Evolutionary conservation across 2,329 filamentous ascomycete genomes (phyloP).

Genomic region (Cercospora zeae-maydis): DNA sequence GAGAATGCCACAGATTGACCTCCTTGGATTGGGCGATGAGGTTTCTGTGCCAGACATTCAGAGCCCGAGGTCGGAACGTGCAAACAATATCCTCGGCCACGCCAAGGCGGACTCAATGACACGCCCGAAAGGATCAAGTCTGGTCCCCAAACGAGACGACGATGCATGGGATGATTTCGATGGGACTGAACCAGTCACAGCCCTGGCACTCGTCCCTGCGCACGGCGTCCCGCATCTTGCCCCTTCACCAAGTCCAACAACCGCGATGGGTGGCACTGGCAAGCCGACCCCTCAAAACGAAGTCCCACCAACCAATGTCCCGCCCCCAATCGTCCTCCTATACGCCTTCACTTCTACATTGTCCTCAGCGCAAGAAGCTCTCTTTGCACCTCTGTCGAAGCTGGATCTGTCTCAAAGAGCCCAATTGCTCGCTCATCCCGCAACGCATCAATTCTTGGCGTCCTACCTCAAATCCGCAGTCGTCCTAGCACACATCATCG

Average conservation of each 20-base stretch:
- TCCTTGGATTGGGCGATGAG: conserved; percentile 31
- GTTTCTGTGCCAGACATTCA: conserved; percentile 15
- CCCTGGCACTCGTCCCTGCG: background rate
- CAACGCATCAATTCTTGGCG: conserved; percentile 60
- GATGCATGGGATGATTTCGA: conserved; percentile 48
- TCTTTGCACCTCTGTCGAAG: conserved; percentile 62
- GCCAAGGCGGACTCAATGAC: conserved; percentile 17
- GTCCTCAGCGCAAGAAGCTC: conserved; percentile 57
- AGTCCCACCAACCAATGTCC: conserved; percentile 74
- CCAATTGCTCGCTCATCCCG: conserved; percentile 57
- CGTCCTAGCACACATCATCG: conserved; percentile 75
- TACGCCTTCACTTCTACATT: conserved; percentile 72
- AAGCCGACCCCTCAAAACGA: background rate
- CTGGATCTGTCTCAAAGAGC: conserved; percentile 53
- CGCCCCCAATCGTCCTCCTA: conserved; percentile 79
- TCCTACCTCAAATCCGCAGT: conserved; percentile 61
- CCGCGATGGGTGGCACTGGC: background rate
- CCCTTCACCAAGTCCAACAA: background rate
- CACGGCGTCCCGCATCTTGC: background rate
- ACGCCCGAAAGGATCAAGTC: conserved; percentile 12
- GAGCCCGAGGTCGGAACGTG: conserved; percentile 15
- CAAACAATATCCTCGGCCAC: conserved; percentile 7
- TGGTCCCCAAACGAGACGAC: conserved; percentile 14
- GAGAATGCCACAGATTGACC: conserved; percentile 26
- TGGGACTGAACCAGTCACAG: conserved; percentile 17